These are phyloP conservation scores for Xylaria sp. DNA, from an alignment of 2,329 filamentous ascomycete genomes.

Conservation along the genomic window DNA sequence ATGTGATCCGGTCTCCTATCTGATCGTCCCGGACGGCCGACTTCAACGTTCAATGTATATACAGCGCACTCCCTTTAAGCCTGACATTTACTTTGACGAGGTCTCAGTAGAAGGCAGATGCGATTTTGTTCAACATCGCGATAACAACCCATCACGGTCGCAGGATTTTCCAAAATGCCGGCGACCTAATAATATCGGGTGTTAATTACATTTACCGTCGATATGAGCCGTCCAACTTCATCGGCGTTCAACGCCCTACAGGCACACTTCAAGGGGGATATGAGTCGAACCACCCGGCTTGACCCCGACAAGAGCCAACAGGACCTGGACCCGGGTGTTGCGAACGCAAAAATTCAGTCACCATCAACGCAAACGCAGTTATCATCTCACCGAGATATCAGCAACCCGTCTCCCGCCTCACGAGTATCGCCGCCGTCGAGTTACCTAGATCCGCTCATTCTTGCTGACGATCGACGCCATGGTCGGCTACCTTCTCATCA, in stretches of 20 bases:
- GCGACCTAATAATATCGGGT: neutral
- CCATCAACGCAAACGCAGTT: neutral
- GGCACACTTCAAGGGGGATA: conserved; percentile 41
- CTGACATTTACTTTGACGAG: conserved; percentile 14
- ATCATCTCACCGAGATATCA: neutral
- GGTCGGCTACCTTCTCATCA: conserved; percentile 4
- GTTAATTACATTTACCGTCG: conserved; percentile 14
- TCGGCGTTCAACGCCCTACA: conserved; percentile 45
- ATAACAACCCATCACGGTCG: neutral
- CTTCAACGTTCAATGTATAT: neutral
- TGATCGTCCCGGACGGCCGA: no score
- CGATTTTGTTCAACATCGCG: neutral
- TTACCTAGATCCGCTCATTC: conserved; percentile 30
- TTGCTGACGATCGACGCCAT: conserved; percentile 28
- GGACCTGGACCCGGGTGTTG: neutral
- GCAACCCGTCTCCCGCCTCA: neutral
- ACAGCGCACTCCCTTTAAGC: neutral
- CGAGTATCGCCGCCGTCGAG: conserved; percentile 22
- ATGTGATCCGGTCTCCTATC: neutral
- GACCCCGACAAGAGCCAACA: conserved; percentile 14
- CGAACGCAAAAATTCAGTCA: neutral
- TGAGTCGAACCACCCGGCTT: neutral
- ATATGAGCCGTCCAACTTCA: conserved; percentile 43
- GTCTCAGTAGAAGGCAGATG: neutral
- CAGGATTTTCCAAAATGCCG: conserved; percentile 1